phyloP scores from a whole-genome alignment of 169 alveolate species.

The Plasmodium fragile region DNA sequence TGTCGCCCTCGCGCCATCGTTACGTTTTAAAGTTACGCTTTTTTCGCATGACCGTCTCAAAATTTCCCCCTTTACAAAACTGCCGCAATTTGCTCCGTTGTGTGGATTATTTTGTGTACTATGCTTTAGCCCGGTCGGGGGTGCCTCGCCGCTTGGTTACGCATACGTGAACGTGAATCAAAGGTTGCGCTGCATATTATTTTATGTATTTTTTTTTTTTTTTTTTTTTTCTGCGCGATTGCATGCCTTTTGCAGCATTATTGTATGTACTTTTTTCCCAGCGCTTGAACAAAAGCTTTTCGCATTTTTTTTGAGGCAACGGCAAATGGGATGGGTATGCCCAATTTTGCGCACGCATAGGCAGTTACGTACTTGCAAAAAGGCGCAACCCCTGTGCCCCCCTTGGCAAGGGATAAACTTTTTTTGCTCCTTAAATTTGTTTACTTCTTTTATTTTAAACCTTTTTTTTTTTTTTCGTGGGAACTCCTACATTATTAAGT shows the following conservation, averaged over 20 bases:
- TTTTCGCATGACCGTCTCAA: neutral
- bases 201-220: neutral
- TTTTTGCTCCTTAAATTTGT: neutral
- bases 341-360: neutral
- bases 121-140: neutral
- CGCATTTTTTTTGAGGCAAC: neutral
- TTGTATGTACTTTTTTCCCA: neutral
- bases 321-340: neutral
- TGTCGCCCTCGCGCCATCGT: neutral
- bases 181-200: neutral
- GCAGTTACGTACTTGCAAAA: neutral
- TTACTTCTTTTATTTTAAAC: neutral
- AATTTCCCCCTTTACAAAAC: neutral
- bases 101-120: neutral
- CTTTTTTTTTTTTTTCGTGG: neutral
- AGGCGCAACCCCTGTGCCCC: neutral
- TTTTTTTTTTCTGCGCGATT: neutral
- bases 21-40: neutral
- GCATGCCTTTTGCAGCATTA: neutral
- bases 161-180: neutral
- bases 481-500: neutral
- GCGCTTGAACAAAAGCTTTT: neutral
- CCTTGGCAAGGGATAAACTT: neutral
- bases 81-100: neutral
- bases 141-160: neutral